Base-by-base conservation (phyloP, 805 yeast genomes). In the Yarrowia deformans region DNA sequence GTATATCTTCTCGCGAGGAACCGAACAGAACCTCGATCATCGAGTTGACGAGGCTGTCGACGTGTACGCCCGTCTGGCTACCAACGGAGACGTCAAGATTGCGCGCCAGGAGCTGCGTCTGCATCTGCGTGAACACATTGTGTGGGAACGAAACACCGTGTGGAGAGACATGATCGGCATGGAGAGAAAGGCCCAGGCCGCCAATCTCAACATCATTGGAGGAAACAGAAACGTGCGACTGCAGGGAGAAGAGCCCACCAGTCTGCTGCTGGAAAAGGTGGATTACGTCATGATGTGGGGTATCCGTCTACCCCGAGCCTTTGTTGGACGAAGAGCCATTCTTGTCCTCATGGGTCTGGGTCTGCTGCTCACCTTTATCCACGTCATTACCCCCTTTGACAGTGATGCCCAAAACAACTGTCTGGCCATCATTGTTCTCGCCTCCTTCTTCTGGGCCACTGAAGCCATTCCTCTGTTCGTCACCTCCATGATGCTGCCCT, bases 81-180 rank as follows among this genome's bases (percentile, higher is more conserved):
- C 83, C 72, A 75, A 84, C 77, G 70, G 79, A 70, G 72, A 82
- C 74, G 54, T 71, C 16, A 79, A 75, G 4, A 75, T 74, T 54
- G 90, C 93, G 0, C 81, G 80, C 67, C 86, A 83, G 78, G 74
- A 74, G 46, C 78, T 87, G 52, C 79, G 83, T 68, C 75, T 85
- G 70, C 84, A 86, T 80, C 79, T 94, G 72, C 84, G 98, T 72
- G 99, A 94, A 74, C 97, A 94, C 77, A 90, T 94, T 43, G 97
- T 93, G 19, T 94, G 97, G 96, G 98, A 94, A 79, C 85, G 99
- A 78, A 93, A 93, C 77, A 94, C 98, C 0, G 98, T 94, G 37
- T 94, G 99, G 99, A 88, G 95, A 76, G 98, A 94, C 78, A 88
- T 94, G 89, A 89, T 94, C 76, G 94, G 95, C 29, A 79, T 93